Evolutionary conservation across 352 stramenopile species (phyloP).

Genomic region (Pythium periplocum): DNA sequence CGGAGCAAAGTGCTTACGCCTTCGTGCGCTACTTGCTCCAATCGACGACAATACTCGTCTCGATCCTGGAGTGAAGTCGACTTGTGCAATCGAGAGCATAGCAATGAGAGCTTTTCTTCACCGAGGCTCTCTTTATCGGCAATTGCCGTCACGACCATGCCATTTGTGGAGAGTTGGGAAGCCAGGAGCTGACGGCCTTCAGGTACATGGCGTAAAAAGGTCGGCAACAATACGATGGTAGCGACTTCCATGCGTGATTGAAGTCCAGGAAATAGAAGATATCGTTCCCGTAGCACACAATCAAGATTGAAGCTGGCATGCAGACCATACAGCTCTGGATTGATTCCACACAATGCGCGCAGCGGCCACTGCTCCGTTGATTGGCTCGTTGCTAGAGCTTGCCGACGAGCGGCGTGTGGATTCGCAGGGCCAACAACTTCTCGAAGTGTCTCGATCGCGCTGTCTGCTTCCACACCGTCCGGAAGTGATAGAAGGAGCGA

Average conservation of each 20-base stretch:
- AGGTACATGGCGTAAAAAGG: slow-evolving; percentile 23
- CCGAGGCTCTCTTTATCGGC: slow-evolving; percentile 8
- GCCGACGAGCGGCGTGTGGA: slow-evolving; percentile 32
- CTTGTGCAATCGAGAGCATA: not conserved
- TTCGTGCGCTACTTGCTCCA: not conserved
- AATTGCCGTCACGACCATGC: slow-evolving; percentile 20
- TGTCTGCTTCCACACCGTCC: slow-evolving; percentile 6
- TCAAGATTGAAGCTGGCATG: slow-evolving; percentile 50
- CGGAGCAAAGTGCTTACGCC: slow-evolving; percentile 16
- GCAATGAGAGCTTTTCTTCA: slow-evolving; percentile 8
- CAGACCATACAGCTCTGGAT: slow-evolving; percentile 54
- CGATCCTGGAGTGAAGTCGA: not conserved
- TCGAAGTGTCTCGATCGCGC: slow-evolving; percentile 34
- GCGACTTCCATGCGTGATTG: slow-evolving; percentile 25
- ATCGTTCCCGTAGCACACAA: slow-evolving; percentile 55
- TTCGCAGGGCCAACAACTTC: slow-evolving; percentile 57
- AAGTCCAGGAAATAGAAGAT: slow-evolving; percentile 46
- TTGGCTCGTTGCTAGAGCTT: slow-evolving; percentile 27
- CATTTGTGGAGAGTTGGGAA: slow-evolving; percentile 19
- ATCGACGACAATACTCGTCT: slow-evolving; percentile 1
- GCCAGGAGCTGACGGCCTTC: slow-evolving; percentile 22
- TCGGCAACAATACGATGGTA: slow-evolving; percentile 31
- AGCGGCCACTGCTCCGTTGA: slow-evolving; percentile 49
- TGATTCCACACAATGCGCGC: slow-evolving; percentile 66
- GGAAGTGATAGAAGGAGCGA: slow-evolving; percentile 43